Conservation (phyloP, 805 yeast species). For the Candida saitoana region DNA sequence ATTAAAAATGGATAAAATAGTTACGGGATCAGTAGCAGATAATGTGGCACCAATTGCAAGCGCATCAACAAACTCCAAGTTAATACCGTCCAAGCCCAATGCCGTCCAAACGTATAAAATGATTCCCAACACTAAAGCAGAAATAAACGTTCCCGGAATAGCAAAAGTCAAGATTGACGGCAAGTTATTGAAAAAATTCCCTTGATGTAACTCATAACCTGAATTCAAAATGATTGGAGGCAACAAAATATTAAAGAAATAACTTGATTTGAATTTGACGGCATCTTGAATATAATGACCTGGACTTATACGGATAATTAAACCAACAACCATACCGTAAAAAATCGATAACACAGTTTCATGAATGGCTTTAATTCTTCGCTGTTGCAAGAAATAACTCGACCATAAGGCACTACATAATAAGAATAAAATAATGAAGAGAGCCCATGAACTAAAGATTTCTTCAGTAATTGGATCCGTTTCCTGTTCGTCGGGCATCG, state of each 20-base stretch:
- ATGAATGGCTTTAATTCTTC: constrained; percentile 91
- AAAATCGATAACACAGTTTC: constrained; percentile 95
- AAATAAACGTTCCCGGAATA: constrained; percentile 92
- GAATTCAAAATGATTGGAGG: constrained; percentile 97
- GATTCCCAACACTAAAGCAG: constrained; percentile 86
- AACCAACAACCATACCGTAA: constrained; percentile 94
- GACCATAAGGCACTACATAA: constrained; percentile 92
- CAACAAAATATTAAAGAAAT: constrained; percentile 86
- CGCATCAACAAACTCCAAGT: constrained; percentile 93
- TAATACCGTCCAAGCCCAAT: constrained; percentile 82
- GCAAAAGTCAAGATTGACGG: constrained; percentile 92
- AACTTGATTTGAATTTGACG: constrained; percentile 89
- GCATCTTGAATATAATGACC: constrained; percentile 97
- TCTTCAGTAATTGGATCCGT: constrained; percentile 89
- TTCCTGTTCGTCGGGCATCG: constrained; percentile 52
- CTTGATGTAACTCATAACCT: constrained; percentile 95
- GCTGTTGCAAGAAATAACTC: constrained; percentile 85
- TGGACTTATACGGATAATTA: constrained; percentile 84
- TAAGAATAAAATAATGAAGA: constrained; percentile 76
- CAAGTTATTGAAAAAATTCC: constrained; percentile 87
- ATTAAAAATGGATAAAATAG: constrained; percentile 91
- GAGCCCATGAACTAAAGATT: constrained; percentile 95
- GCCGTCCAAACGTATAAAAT: constrained; percentile 87
- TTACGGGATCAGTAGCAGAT: constrained; percentile 98
- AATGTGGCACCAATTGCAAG: constrained; percentile 96